phyloP scores from a whole-genome alignment of 352 stramenopile genomes.

The Phytophthora syringae region DNA sequence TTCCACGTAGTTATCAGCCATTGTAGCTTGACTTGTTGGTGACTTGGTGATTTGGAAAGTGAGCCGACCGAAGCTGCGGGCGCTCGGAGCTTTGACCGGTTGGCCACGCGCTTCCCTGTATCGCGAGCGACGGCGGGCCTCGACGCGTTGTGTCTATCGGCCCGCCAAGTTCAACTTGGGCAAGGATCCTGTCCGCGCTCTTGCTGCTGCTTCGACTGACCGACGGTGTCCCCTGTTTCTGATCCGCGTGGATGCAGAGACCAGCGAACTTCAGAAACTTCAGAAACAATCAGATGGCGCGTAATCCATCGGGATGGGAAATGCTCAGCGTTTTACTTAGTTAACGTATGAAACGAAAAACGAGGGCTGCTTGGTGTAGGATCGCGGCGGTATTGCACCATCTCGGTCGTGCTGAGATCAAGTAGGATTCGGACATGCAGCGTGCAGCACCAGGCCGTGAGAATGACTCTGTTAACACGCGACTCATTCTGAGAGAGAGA shows the following conservation, averaged over 20 bases:
- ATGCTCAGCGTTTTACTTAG: constrained; percentile 6
- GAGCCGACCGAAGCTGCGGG: background rate
- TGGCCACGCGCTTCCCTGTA: background rate
- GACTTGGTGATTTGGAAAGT: constrained; percentile 29
- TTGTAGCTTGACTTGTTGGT: constrained; percentile 11
- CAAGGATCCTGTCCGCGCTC: constrained; percentile 11
- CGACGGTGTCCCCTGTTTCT: no score
- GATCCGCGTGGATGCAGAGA: constrained; percentile 7
- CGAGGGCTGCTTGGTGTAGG: constrained; percentile 10
- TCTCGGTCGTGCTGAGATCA: constrained; percentile 17
- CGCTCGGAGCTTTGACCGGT: background rate
- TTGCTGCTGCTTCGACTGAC: background rate
- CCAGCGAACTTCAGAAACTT: constrained; percentile 19
- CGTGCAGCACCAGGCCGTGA: background rate
- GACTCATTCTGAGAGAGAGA: no score
- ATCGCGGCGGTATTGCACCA: constrained; percentile 5
- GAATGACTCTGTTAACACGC: constrained; percentile 9
- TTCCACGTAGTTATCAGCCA: constrained; percentile 19
- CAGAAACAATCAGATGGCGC: constrained; percentile 24
- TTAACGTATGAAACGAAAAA: background rate
- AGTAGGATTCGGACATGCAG: constrained; percentile 19
- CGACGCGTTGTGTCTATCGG: constrained; percentile 18
- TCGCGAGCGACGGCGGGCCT: constrained; percentile 9
- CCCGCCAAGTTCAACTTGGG: constrained; percentile 26
- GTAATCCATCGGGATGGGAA: constrained; percentile 13